A percentile compares a stretch with the other conserved stretches of the same genome.
phyloP scores from a whole-genome alignment of 495 filamentous ascomycete genomes.

The Talaromyces proteolyticus region DNA sequence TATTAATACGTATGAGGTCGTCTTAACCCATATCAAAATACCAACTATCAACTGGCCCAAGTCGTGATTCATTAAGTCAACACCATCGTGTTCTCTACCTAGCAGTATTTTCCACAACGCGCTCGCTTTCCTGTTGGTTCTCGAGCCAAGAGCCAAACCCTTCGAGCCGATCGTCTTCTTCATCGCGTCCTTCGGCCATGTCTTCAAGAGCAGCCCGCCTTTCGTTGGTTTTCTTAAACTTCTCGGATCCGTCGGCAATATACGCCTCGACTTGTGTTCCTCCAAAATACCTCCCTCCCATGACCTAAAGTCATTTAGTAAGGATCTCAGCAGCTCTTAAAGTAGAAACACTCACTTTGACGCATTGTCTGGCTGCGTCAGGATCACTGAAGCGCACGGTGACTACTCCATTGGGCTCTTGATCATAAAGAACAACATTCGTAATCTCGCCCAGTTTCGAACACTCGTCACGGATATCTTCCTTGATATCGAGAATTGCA shows the following conservation, averaged over 20 bases:
- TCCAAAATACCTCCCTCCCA: constrained; percentile 79
- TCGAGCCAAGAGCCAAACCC: constrained; percentile 54
- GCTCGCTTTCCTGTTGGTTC: constrained; percentile 31
- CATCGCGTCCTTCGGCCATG: constrained; percentile 31
- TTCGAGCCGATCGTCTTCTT: constrained; percentile 45
- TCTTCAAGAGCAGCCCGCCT: constrained; percentile 79
- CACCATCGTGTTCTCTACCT: neutral
- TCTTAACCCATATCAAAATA: too few species aligned
- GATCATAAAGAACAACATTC: constrained; percentile 85
- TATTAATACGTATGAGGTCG: too few species aligned
- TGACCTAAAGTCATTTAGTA: constrained; percentile 34
- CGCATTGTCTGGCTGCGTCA: constrained; percentile 67
- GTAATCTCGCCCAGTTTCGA: constrained; percentile 81
- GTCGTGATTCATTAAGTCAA: neutral
- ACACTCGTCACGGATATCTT: constrained; percentile 89
- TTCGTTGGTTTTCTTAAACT: constrained; percentile 90
- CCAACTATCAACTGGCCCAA: too few species aligned
- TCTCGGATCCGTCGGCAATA: constrained; percentile 67
- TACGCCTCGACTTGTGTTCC: constrained; percentile 71
- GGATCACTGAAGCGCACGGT: constrained; percentile 70
- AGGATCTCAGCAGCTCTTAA: neutral
- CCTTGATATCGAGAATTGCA: constrained; percentile 83
- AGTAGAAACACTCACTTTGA: constrained; percentile 40
- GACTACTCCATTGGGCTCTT: constrained; percentile 80
- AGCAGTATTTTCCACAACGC: constrained; percentile 19